Conservation (phyloP, 148 eudicot genomes). For the Mesembryanthemum crystallinum region DNA sequence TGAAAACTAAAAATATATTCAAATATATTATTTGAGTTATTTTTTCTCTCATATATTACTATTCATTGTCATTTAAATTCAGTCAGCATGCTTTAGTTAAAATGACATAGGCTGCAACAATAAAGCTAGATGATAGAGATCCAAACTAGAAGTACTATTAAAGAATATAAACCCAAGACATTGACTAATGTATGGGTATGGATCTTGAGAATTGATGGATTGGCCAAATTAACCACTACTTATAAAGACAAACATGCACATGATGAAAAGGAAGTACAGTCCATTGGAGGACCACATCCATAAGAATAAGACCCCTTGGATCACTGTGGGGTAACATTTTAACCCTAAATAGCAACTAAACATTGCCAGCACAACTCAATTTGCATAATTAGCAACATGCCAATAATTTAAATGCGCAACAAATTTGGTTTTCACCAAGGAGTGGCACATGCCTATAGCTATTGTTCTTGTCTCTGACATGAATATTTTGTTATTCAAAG, state of each 20-base stretch:
- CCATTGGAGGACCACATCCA: neutral
- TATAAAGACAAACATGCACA: neutral
- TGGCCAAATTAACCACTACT: neutral
- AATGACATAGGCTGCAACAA: too few relatives aligned
- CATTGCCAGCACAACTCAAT: conserved; percentile 11
- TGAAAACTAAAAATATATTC: too few relatives aligned
- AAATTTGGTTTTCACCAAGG: neutral
- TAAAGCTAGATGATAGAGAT: too few relatives aligned
- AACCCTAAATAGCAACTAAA: conserved; percentile 15
- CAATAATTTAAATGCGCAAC: conserved; percentile 11
- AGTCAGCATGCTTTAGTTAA: too few relatives aligned
- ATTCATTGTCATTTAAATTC: too few relatives aligned
- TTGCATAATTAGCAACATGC: neutral
- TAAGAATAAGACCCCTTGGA: conserved; percentile 4
- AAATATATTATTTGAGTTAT: too few relatives aligned
- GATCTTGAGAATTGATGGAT: neutral
- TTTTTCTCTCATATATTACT: too few relatives aligned
- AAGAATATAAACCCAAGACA: neutral
- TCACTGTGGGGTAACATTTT: conserved; percentile 11
- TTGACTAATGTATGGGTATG: neutral
- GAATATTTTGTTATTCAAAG: conserved; percentile 2
- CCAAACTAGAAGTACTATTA: too few relatives aligned
- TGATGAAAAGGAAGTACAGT: neutral
- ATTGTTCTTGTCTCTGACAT: neutral
- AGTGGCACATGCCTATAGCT: conserved; percentile 15